Percentiles rank a stretch among this genome's conserved stretches.
Conservation (phyloP, 78 protist species). For the Dictyostelium purpureum region DNA sequence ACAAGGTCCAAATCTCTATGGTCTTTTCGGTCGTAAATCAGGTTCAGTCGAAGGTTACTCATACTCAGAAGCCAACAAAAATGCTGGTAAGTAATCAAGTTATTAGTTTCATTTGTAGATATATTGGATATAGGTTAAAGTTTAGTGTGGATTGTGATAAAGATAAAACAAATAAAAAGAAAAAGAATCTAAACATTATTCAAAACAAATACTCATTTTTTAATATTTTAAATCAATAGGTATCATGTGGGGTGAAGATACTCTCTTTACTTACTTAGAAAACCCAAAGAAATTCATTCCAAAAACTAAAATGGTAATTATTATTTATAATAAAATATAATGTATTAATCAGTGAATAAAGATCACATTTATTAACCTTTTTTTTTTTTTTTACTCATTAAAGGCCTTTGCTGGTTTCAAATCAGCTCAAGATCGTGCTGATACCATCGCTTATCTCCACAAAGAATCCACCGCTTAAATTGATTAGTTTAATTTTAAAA, state of each 20-base stretch:
- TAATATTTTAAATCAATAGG: conserved; percentile 9
- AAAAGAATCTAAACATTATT: neutral
- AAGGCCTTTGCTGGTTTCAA: conserved; percentile 48
- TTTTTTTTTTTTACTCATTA: too few species aligned
- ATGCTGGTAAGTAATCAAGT: conserved; percentile 85
- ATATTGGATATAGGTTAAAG: neutral
- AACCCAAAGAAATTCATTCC: conserved; percentile 96
- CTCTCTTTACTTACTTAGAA: conserved; percentile 89
- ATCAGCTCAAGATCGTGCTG: neutral
- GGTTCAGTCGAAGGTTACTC: conserved; percentile 88
- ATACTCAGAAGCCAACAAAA: conserved; percentile 92
- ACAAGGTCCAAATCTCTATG: conserved; percentile 93
- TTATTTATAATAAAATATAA: too few species aligned
- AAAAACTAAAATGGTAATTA: conserved; percentile 96
- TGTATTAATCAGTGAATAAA: too few species aligned
- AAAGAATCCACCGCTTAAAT: conserved; percentile 1
- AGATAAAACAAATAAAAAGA: neutral
- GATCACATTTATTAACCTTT: too few species aligned
- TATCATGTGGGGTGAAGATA: conserved; percentile 91
- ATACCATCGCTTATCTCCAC: neutral
- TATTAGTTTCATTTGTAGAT: neutral
- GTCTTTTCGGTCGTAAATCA: conserved; percentile 89
- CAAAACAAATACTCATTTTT: neutral
- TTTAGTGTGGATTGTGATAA: neutral
- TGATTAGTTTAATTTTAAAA: too few species aligned